Evolutionary conservation across 345 rosid genomes (phyloP), one percentile per base, ranked within the genome.

Genomic region (Eucalyptus albens): DNA sequence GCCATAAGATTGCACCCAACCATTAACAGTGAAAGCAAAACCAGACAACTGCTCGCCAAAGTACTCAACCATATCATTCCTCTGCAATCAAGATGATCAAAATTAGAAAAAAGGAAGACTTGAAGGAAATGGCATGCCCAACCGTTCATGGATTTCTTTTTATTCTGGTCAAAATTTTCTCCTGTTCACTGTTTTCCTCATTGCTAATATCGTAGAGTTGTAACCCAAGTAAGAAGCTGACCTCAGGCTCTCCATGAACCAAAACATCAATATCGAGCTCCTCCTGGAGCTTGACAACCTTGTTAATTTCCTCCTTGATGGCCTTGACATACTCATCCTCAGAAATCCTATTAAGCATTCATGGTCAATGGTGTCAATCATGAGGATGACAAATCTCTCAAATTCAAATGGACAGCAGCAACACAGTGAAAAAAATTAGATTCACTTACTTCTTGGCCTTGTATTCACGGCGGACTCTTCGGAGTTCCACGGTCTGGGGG

Each of bases 201-300:
- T 77, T 22, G 47, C 85, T 49, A 60, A 62, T 56, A 33, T 59
- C 15, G 50, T 59, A 65, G 50, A 42, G 80, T 26, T 15, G 47
- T 53, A 56, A 77, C 85, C 83, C 29, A 77, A 77, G 85, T 21
- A 21, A 40, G 47, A 91, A 51, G 89, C 92, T 93, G 89, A 95
- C 99, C 98, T 97, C 99, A 50, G 99, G 99, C 95, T 97, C 99
- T 93, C 99, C 99, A 17, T 97, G 99, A 86, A 97, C 99, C 88
- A 97, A 92, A 89, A 97, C 99, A 95, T 97, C 99, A 87, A 97
- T 97, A 91, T 97, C 98, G 77, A 97, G 97, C 82, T 97, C 99
- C 88, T 96, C 99, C 89, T 97, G 98, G 56, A 97, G 92, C 89
- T 97, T 95, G 88, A 97, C 98, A 87, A 97, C 99, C 77, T 95